Base-by-base conservation (phyloP, 176 grass and related monocot genomes). In the Juncus effusus region DNA sequence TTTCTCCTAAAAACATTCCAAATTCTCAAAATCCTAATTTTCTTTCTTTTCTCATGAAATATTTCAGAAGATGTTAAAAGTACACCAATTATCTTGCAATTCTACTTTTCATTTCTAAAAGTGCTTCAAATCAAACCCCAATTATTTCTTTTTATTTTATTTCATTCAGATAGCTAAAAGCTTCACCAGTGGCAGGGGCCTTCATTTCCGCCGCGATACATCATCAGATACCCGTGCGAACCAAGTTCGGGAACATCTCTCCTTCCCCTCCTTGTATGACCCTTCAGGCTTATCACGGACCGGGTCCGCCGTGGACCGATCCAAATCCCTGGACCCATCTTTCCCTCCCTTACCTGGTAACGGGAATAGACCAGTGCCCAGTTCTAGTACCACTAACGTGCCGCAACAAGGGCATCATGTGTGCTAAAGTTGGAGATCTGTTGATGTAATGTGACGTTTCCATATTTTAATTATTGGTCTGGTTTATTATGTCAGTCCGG, bases 161-260 rank as follows among this genome's bases (percentile, higher is more conserved):
- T n/a, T n/a, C n/a, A n/a, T 82, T 61, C 74, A 93, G 88, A 86
- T 97, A 84, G 85, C 94, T 45, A 93, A 88, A 57, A 97, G 94
- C 79, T 97, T 97, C 72, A 89, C 84, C 68, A 91, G 88, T 75
- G 88, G 85, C 60, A 89, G 83, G 56, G 83, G 85, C 2, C 75
- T 67, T 63, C 3, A n/a, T n/a, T 80, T 76, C 81, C 45, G 67
- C 57, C 80, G 38, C 61, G 78, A 87, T 19, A 63, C 60, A 58
- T 62, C 78, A 80, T 62, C 52, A 10, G 47, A 78, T 50, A 79
- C 73, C 56, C 62, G 67, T 59, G 68, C 15, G 53, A 63, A 86
- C 67, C 47, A 40, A 16, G 78, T 74, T 9, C 42, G 69, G 56
- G 64, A 67, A 75, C 76, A 99, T 16, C 84, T 77, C 35, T 88